Evolutionary conservation across 768 basidiomycete genomes (phyloP).

Genomic region (Leucocoprinus sp.): DNA sequence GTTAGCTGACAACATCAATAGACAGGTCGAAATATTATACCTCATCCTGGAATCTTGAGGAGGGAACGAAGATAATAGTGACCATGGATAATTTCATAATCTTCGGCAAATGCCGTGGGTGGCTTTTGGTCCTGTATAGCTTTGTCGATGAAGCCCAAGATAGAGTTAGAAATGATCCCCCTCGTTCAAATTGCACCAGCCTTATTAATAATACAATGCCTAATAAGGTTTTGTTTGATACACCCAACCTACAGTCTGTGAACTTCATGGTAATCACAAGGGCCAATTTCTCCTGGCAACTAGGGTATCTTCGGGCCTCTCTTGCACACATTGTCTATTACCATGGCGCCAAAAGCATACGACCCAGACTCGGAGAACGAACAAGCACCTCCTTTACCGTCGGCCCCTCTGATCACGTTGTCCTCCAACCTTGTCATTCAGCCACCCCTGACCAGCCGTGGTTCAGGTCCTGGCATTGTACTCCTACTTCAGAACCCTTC

Average conservation of each 20-base stretch:
- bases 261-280: no score
- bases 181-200: no score
- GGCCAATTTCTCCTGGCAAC: not conserved
- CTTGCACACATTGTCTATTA: conserved; percentile 18
- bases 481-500: conserved; percentile 30
- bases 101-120: conserved; percentile 31
- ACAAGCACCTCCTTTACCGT: conserved; percentile 33
- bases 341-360: conserved; percentile 19
- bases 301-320: not conserved
- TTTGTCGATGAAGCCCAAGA: no score
- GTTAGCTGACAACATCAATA: conserved; percentile 11
- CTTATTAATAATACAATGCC: no score
- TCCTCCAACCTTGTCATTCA: conserved; percentile 30
- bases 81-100: conserved; percentile 20
- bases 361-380: conserved; percentile 33
- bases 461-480: conserved; percentile 40
- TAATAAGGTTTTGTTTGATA: no score
- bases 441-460: conserved; percentile 39
- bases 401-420: conserved; percentile 26
- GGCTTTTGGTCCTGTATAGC: conserved; percentile 36
- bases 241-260: no score
- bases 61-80: conserved; percentile 23
- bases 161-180: no score
- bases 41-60: conserved; percentile 56
- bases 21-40: conserved; percentile 27